Conservation (phyloP, 2,329 filamentous ascomycete species). For the Colletotrichum sojae region DNA sequence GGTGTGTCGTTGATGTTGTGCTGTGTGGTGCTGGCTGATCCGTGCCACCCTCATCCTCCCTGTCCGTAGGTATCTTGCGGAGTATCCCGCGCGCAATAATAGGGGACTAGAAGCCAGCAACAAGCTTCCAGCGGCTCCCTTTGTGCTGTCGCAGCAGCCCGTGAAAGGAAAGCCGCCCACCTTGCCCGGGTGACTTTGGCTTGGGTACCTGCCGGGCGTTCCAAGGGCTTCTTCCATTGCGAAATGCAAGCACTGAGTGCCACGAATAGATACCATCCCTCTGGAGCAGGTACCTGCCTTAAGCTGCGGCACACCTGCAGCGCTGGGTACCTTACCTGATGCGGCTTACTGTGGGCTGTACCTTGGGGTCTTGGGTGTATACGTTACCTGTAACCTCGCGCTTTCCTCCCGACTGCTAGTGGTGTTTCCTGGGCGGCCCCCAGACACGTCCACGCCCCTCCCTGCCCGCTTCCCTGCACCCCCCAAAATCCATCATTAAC, state of each 20-base stretch:
- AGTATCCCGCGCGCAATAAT: background rate
- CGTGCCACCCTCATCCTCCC: too few species aligned
- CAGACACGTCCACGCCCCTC: slow-evolving; percentile 23
- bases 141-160: slow-evolving; percentile 31
- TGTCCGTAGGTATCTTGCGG: background rate
- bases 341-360: too few species aligned
- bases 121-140: slow-evolving; percentile 34
- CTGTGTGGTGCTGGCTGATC: background rate
- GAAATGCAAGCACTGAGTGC: background rate
- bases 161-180: slow-evolving; percentile 25
- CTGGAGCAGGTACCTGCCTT: slow-evolving; percentile 3
- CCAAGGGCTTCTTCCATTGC: too few species aligned
- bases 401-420: too few species aligned
- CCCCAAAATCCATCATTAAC: slow-evolving; percentile 39
- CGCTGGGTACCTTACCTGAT: slow-evolving; percentile 5
- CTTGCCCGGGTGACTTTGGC: too few species aligned
- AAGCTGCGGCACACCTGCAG: slow-evolving; percentile 2
- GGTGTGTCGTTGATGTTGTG: slow-evolving; percentile 2
- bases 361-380: too few species aligned
- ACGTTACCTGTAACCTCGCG: too few species aligned
- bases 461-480: slow-evolving; percentile 24
- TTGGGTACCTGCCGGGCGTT: too few species aligned
- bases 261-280: too few species aligned
- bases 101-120: background rate
- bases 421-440: background rate